Conservation (phyloP, 257 asterid genomes). For the Solanum clarkiae region DNA sequence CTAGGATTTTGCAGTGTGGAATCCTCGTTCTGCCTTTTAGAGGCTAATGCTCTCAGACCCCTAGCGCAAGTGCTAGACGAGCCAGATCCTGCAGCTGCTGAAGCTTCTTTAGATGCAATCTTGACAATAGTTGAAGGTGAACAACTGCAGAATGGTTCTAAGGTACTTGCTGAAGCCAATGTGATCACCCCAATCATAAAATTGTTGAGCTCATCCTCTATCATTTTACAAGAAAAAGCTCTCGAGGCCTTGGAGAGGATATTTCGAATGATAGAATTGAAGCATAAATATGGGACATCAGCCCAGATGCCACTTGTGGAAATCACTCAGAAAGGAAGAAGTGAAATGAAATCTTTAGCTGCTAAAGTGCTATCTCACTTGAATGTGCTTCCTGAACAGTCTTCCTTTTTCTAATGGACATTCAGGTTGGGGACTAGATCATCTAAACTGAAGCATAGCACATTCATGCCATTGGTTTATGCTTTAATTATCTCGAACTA, state of each 20-base stretch:
- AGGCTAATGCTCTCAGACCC: slow-evolving; percentile 29
- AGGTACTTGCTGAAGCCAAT: slow-evolving; percentile 26
- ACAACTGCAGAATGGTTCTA: slow-evolving; percentile 20
- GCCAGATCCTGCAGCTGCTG: slow-evolving; percentile 14
- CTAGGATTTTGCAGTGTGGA: slow-evolving; percentile 19
- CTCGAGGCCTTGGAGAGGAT: slow-evolving; percentile 22
- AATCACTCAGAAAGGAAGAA: slow-evolving; percentile 31
- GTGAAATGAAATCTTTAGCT: slow-evolving; percentile 31
- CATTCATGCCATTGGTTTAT: not conserved
- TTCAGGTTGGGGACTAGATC: not conserved
- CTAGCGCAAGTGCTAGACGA: slow-evolving; percentile 18
- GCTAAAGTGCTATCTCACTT: slow-evolving; percentile 25
- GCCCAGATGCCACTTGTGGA: slow-evolving; percentile 33
- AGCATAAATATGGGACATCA: slow-evolving; percentile 17
- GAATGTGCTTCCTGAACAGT: slow-evolving; percentile 26
- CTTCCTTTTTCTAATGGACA: slow-evolving; percentile 22
- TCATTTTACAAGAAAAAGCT: slow-evolving; percentile 24
- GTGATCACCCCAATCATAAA: slow-evolving; percentile 21
- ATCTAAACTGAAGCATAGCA: not conserved
- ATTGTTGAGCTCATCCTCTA: slow-evolving; percentile 13
- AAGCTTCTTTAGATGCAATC: slow-evolving; percentile 35
- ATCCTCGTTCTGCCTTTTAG: slow-evolving; percentile 32
- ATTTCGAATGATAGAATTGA: slow-evolving; percentile 16
- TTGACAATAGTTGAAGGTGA: slow-evolving; percentile 21
- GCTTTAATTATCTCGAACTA: not conserved